Evolutionary conservation across 129 eudicot genomes (phyloP).

Genomic region (Arctium lappa): DNA sequence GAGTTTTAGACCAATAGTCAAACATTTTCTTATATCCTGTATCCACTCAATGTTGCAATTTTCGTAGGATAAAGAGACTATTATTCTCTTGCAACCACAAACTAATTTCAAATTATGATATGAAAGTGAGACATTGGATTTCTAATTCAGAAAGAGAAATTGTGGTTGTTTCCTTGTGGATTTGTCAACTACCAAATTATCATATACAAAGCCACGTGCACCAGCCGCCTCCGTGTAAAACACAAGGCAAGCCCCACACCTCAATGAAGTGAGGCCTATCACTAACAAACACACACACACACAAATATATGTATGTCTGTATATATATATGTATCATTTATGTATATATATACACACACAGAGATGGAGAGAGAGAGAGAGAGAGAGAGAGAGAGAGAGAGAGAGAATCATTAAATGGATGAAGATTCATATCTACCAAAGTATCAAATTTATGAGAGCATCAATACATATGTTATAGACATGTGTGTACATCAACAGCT

Average conservation of each 20-base stretch:
- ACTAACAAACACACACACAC: not conserved
- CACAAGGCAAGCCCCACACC: not conserved
- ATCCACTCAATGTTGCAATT: not conserved
- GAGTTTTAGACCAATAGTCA: not conserved
- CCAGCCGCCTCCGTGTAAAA: not conserved
- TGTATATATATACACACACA: not conserved
- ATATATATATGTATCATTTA: too few species aligned
- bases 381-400: not conserved
- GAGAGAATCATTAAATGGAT: not conserved
- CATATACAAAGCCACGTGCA: not conserved
- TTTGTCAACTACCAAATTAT: not conserved
- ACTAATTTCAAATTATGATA: not conserved
- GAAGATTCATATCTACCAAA: not conserved
- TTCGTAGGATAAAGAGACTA: not conserved
- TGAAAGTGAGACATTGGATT: not conserved
- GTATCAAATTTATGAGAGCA: not conserved
- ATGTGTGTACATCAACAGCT: not conserved
- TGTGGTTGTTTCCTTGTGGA: not conserved
- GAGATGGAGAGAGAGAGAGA: not conserved
- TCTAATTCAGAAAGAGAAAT: not conserved
- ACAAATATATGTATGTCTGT: too few species aligned
- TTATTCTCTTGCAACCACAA: not conserved
- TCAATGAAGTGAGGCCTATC: not conserved
- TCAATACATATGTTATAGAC: not conserved
- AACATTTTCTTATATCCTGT: not conserved